phyloP scores from a whole-genome alignment of 768 basidiomycete species.

The Rhodotorula paludigena region DNA sequence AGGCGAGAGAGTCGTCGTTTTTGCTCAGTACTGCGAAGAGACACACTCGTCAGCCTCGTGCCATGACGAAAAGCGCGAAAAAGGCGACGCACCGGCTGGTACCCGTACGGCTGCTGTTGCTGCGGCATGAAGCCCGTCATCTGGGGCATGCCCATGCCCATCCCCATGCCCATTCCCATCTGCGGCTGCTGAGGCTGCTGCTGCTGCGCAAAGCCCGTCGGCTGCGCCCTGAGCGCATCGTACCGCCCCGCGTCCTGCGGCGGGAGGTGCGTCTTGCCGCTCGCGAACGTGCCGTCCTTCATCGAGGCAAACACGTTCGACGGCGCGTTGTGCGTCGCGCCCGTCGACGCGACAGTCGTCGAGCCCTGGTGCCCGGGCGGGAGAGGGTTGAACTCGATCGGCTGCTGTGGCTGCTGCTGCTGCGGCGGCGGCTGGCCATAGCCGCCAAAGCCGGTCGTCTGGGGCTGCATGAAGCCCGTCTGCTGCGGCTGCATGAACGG shows the following conservation, averaged over 20 bases:
- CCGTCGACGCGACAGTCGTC: constrained; percentile 18
- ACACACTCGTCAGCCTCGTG: background rate
- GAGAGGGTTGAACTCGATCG: constrained; percentile 46
- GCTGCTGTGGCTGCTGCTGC: constrained; percentile 42
- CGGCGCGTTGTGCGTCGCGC: constrained; percentile 42
- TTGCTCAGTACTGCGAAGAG: background rate
- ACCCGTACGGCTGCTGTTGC: constrained; percentile 29
- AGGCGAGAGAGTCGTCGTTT: too few species aligned
- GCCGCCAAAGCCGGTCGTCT: constrained; percentile 24
- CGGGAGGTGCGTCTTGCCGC: constrained; percentile 45
- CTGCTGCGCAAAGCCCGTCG: constrained; percentile 44
- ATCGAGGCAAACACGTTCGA: constrained; percentile 51
- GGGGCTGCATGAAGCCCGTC: constrained; percentile 42
- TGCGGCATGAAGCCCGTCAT: constrained; percentile 13
- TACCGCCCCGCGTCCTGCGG: constrained; percentile 48
- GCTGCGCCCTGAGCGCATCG: constrained; percentile 47
- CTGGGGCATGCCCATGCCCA: constrained; percentile 23
- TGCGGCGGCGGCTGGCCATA: constrained; percentile 38
- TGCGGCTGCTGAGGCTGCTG: constrained; percentile 23
- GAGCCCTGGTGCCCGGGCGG: constrained; percentile 31
- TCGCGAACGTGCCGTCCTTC: constrained; percentile 47
- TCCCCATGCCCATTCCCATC: constrained; percentile 7
- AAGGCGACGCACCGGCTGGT: background rate
- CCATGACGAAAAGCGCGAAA: background rate
- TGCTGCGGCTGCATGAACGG: constrained; percentile 23